phyloP scores from a whole-genome alignment of 306 rosid genomes.

The Quercus dentata region DNA sequence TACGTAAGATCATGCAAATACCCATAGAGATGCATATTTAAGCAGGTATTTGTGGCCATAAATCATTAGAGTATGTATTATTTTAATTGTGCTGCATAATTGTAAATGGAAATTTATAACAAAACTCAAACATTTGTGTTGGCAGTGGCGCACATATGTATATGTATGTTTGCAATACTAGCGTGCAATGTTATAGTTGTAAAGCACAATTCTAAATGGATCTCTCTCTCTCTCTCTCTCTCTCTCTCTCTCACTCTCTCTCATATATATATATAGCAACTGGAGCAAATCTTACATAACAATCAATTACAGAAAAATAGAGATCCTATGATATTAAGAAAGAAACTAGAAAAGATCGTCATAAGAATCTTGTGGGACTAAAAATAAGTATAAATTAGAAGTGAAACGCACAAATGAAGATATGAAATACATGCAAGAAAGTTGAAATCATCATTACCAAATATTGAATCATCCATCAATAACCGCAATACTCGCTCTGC shows the following conservation, averaged over 20 bases:
- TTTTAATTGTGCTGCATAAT: background rate
- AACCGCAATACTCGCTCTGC: slow-evolving; percentile 64
- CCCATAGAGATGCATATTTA: background rate
- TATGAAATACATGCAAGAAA: background rate
- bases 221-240: too few relatives aligned
- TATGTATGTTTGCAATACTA: background rate
- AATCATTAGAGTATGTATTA: background rate
- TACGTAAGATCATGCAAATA: background rate
- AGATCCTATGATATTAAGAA: background rate
- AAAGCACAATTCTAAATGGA: too few relatives aligned
- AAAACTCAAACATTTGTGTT: too few relatives aligned
- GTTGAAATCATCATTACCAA: slow-evolving; percentile 32
- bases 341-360: background rate
- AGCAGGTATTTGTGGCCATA: too few relatives aligned
- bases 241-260: too few relatives aligned
- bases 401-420: background rate
- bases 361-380: background rate
- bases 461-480: slow-evolving; percentile 45
- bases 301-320: too few relatives aligned
- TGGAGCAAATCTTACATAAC: too few relatives aligned
- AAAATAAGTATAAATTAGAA: background rate
- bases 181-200: background rate
- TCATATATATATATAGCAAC: too few relatives aligned
- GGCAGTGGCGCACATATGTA: too few relatives aligned
- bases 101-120: background rate